phyloP scores from a whole-genome alignment of 495 filamentous ascomycete species.

The Ascobolus immersus region DNA sequence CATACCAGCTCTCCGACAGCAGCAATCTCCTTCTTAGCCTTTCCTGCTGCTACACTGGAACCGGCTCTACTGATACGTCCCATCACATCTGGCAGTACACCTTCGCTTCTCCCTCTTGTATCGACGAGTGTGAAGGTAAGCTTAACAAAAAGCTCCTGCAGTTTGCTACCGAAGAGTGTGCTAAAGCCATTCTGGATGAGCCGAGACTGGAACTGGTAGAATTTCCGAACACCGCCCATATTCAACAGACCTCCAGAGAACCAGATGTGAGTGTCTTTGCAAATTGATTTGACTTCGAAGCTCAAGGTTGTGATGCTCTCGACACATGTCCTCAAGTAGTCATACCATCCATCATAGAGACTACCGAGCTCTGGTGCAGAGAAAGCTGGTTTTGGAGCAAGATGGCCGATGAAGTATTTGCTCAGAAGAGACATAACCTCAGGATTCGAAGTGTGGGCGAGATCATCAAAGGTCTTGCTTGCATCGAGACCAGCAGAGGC shows the following conservation, averaged over 20 bases:
- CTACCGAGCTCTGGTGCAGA: conserved; percentile 17
- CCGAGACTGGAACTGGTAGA: conserved; percentile 26
- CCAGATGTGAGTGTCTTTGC: conserved; percentile 23
- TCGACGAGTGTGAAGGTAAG: conserved; percentile 23
- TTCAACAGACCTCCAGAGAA: conserved; percentile 21
- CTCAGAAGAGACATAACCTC: conserved; percentile 24
- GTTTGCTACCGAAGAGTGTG: conserved; percentile 22
- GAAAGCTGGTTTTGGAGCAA: conserved; percentile 25
- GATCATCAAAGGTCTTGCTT: conserved; percentile 25
- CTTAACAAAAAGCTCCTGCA: conserved; percentile 27
- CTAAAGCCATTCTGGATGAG: conserved; percentile 26
- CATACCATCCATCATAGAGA: conserved; percentile 23
- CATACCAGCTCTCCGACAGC: conserved; percentile 24
- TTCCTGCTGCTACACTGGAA: conserved; percentile 20
- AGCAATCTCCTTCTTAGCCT: conserved; percentile 22
- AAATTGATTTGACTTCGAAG: conserved; percentile 26
- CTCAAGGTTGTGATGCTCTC: conserved; percentile 25
- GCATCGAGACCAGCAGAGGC: conserved; percentile 28
- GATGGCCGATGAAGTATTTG: conserved; percentile 27
- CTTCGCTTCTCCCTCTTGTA: conserved; percentile 12
- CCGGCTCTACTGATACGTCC: conserved; percentile 25
- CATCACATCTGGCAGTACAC: conserved; percentile 23
- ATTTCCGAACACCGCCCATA: conserved; percentile 24
- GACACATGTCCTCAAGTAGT: conserved; percentile 22
- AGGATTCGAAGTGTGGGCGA: conserved; percentile 27